Base-by-base conservation (phyloP, 352 stramenopile species). In the Thraustotheca clavata region DNA sequence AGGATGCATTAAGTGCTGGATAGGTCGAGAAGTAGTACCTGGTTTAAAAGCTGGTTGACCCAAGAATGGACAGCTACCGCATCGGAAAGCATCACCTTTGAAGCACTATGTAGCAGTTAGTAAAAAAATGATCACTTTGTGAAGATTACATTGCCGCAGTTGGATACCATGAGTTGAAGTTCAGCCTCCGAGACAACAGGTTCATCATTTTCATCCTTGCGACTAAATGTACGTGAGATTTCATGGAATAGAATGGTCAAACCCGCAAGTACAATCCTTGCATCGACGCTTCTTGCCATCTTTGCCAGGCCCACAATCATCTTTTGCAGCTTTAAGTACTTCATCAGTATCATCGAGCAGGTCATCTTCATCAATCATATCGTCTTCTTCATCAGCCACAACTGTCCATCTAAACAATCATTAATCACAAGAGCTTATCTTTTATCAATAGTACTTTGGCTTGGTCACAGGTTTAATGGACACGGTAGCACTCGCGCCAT, bases 261-360 rank as follows among this genome's bases (percentile, higher is more conserved):
- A 92, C 83, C 96, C 96, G 80, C 96, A 99, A 27, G 90, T 97
- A 77, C 96, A 99, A 77, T 99, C 91, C 74, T 97, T 97, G 86
- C 96, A 99, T 5, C 38, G 38, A 20, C 43, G 43, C 6, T 29
- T 50, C 43, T 6, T 14, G 33, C 11, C 6, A 14, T 22, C 43
- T 12, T 14, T 14, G 14, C 14, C 11, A 50, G 22, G 43, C 12
- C 43, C 33, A 50, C 43, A 6, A 50, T 14, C 43, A 43, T 16
- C 38, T 43, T 16, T 43, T 43, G 38, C 38, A 43, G 16, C 20
- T 43, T 43, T 20, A 43, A 91, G 72, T 18, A 94, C 76, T n/a
- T 88, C 84, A 50, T 95, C 82, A 20, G 78, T 87, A 70, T 92
- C 80, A 46, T 89, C 86, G 32, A 96, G 69, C 34, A 94, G 65